Percentiles rank a stretch among this genome's conserved stretches.
These are phyloP conservation scores for Linnemannia elongata DNA, from an alignment of 192 early-diverging fungal genomes.

Conservation along the genomic window DNA sequence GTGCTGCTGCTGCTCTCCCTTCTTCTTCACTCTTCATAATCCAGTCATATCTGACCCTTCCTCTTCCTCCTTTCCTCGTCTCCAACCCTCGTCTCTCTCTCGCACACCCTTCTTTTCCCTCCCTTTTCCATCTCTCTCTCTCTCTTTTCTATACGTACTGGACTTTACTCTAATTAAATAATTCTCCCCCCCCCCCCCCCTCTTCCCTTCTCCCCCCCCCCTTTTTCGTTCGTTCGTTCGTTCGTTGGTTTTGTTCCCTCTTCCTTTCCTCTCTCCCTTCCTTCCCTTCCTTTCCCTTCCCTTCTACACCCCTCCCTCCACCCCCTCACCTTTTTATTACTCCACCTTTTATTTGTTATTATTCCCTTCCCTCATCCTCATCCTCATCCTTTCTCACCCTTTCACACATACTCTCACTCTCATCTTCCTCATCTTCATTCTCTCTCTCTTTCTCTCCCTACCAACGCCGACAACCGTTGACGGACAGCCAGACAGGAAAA, in stretches of 20 bases:
- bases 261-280: background rate
- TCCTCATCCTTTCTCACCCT: background rate
- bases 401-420: background rate
- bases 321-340: background rate
- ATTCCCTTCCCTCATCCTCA: background rate
- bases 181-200: background rate
- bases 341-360: background rate
- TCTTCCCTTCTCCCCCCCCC: background rate
- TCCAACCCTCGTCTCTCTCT: too few species aligned
- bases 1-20: background rate
- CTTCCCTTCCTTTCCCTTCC: background rate
- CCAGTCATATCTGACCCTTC: too few species aligned
- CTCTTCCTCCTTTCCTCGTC: slow-evolving; percentile 1
- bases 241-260: background rate
- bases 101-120: background rate
- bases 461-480: too few species aligned
- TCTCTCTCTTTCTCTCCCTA: background rate
- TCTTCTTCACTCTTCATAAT: too few species aligned
- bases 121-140: background rate
- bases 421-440: background rate
- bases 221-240: background rate
- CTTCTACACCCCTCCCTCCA: background rate
- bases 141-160: background rate
- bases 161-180: background rate
- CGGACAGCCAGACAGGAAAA: too few species aligned